Conservation (phyloP, 331 rosid species). For the Saraca asoca region DNA sequence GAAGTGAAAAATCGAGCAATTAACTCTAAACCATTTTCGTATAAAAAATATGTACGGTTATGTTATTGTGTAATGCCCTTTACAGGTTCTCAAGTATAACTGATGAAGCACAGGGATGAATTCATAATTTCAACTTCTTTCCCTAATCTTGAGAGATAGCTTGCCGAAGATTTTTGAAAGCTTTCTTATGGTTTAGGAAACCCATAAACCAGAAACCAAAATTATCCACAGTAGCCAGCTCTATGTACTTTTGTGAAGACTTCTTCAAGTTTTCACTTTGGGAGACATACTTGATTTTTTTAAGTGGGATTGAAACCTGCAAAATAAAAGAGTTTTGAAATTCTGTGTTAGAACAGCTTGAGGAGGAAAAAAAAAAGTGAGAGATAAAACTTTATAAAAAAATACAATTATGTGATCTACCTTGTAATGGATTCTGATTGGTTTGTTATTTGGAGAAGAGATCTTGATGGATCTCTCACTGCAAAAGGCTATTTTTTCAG, state of each 20-base stretch:
- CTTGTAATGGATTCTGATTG: constrained; percentile 37
- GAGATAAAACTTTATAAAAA: neutral
- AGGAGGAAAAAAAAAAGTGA: neutral
- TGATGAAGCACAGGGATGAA: no score
- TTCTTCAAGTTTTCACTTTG: constrained; percentile 51
- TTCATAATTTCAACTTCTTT: no score
- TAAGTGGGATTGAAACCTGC: constrained; percentile 63
- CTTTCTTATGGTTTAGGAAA: constrained; percentile 47
- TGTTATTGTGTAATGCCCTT: no score
- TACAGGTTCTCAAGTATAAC: no score
- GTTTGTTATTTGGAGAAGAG: constrained; percentile 38
- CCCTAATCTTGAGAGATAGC: no score
- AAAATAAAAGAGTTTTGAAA: neutral
- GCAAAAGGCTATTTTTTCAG: constrained; percentile 52
- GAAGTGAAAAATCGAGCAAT: no score
- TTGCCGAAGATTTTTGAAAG: constrained; percentile 48
- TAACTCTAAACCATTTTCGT: no score
- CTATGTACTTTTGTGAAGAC: constrained; percentile 62
- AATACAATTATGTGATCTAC: constrained; percentile 9
- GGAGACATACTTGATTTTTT: constrained; percentile 51
- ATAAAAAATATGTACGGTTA: no score
- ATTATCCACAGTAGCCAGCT: constrained; percentile 54
- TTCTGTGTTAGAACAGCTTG: neutral
- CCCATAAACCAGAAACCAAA: constrained; percentile 83
- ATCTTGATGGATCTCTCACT: constrained; percentile 45